Conservation (phyloP, 495 filamentous ascomycete genomes). For the Xylaria venustula region DNA sequence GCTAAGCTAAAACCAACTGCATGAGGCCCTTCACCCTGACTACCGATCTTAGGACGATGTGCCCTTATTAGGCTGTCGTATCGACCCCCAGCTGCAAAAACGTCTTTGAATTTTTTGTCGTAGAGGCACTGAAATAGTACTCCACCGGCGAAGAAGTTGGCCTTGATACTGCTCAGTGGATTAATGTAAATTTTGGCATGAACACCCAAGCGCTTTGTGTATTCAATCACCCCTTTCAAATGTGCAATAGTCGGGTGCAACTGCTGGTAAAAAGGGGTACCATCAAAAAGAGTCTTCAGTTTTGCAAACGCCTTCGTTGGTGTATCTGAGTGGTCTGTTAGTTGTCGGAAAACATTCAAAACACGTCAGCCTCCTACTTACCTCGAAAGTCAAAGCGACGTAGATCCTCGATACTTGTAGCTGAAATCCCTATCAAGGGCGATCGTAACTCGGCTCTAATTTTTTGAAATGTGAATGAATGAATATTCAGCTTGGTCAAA, state of each 20-base stretch:
- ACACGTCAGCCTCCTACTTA: conserved; percentile 34
- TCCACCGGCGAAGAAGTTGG: conserved; percentile 86
- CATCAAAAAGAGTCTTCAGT: conserved; percentile 71
- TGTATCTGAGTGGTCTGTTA: conserved; percentile 49
- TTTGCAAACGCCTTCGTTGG: conserved; percentile 70
- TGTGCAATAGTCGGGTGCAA: conserved; percentile 74
- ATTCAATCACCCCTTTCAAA: conserved; percentile 70
- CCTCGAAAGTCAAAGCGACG: conserved; percentile 86
- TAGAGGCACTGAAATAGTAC: conserved; percentile 89
- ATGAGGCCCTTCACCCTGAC: conserved; percentile 54
- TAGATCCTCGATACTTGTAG: conserved; percentile 89
- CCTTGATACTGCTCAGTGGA: conserved; percentile 85
- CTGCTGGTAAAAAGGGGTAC: conserved; percentile 63
- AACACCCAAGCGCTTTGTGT: conserved; percentile 71
- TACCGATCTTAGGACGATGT: conserved; percentile 59
- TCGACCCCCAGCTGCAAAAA: conserved; percentile 90
- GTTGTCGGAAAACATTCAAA: conserved; percentile 8
- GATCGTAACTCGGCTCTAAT: conserved; percentile 80
- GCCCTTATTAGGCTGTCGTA: conserved; percentile 85
- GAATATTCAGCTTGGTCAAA: conserved; percentile 83
- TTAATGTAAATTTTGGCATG: conserved; percentile 78
- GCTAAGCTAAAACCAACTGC: conserved; percentile 92
- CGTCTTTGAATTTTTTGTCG: conserved; percentile 76
- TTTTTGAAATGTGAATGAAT: conserved; percentile 79
- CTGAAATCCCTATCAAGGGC: conserved; percentile 75